A percentile compares a stretch with the other conserved stretches of the same genome.
These are phyloP conservation scores for Prinsepia uniflora DNA, from an alignment of 306 rosid species.

Conservation along the genomic window DNA sequence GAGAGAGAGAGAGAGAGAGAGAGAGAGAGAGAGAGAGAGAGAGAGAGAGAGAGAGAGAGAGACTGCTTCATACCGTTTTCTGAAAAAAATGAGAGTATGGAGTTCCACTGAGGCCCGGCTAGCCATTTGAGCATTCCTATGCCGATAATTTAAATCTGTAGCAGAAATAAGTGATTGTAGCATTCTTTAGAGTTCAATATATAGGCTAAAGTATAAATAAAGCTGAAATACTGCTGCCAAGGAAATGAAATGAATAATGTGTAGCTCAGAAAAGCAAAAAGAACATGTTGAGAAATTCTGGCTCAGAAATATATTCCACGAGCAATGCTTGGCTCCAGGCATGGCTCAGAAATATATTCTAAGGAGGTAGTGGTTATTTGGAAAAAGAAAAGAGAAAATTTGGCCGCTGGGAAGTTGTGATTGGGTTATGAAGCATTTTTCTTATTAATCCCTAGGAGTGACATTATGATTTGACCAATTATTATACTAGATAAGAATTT, in stretches of 20 bases:
- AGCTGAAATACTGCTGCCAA: neutral
- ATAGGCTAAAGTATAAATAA: neutral
- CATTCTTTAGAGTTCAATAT: slow-evolving; percentile 14
- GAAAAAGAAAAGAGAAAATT: neutral
- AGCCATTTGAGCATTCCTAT: slow-evolving; percentile 96
- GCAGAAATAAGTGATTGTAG: slow-evolving; percentile 20
- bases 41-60: slow-evolving; percentile 5
- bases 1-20: slow-evolving; percentile 19
- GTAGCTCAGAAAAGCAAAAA: neutral
- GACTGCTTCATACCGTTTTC: slow-evolving; percentile 48
- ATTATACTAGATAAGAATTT: neutral
- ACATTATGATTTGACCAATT: neutral
- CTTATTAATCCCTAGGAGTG: neutral
- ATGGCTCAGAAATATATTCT: neutral
- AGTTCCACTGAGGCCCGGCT: slow-evolving; percentile 93
- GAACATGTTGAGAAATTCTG: too few species aligned
- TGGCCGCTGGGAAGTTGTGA: neutral
- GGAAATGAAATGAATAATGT: neutral
- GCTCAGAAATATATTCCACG: neutral
- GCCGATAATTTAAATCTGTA: slow-evolving; percentile 92
- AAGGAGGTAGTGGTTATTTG: neutral
- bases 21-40: neutral
- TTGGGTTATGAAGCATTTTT: neutral
- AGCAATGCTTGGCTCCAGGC: too few species aligned
- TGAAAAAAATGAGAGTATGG: slow-evolving; percentile 76